A percentile compares a stretch with the other conserved stretches of the same genome.
Evolutionary conservation across 495 filamentous ascomycete species (phyloP).

Genomic region (Daldinia childiae): DNA sequence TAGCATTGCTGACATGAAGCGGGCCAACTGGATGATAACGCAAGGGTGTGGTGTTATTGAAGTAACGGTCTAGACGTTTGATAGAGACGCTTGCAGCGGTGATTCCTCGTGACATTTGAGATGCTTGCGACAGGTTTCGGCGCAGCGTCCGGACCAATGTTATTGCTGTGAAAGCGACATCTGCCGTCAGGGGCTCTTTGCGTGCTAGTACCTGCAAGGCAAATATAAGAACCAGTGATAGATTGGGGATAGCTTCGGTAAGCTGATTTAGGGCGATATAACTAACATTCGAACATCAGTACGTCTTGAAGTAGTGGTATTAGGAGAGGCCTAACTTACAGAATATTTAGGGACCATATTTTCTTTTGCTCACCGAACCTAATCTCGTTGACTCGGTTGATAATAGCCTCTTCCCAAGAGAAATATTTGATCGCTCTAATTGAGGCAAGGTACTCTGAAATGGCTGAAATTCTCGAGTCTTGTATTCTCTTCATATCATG

Average conservation of each 20-base stretch:
- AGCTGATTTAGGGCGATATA: constrained; percentile 46
- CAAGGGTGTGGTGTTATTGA: constrained; percentile 53
- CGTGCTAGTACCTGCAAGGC: constrained; percentile 54
- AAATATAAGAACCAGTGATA: constrained; percentile 57
- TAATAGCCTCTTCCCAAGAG: constrained; percentile 60
- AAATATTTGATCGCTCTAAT: constrained; percentile 64
- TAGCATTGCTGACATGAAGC: constrained; percentile 51
- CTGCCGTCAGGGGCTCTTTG: constrained; percentile 55
- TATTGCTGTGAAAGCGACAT: constrained; percentile 59
- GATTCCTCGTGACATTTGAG: constrained; percentile 50
- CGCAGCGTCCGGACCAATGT: constrained; percentile 56
- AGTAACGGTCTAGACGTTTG: constrained; percentile 58
- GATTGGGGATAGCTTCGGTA: constrained; percentile 53
- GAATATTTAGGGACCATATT: constrained; percentile 57
- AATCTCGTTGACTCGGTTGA: constrained; percentile 52
- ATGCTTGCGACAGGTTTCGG: constrained; percentile 54
- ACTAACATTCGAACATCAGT: constrained; percentile 25
- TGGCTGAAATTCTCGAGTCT: constrained; percentile 60
- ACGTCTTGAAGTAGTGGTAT: background rate
- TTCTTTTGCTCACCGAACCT: constrained; percentile 57
- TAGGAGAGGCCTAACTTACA: constrained; percentile 43
- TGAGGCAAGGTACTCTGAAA: constrained; percentile 59
- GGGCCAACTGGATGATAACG: constrained; percentile 54
- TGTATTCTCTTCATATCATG: constrained; percentile 57
- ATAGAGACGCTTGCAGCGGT: constrained; percentile 57